A percentile compares a stretch with the other conserved stretches of the same genome.
phyloP scores from a whole-genome alignment of 179 eudicot genomes.

The Actinidia arguta region DNA sequence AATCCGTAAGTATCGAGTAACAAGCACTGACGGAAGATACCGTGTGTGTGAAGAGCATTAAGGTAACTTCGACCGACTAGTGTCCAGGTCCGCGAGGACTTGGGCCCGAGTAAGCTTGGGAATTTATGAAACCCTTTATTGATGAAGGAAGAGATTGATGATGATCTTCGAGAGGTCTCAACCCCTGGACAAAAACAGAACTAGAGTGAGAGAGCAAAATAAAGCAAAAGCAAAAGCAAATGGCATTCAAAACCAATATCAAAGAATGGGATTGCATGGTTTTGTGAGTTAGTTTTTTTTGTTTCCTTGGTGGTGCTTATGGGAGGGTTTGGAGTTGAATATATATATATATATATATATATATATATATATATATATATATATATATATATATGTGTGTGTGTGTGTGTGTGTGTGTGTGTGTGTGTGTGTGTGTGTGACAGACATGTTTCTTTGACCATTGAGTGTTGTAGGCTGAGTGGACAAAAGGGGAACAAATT shows the following conservation, averaged over 20 bases:
- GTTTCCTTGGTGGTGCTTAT: not conserved
- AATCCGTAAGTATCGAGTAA: no score
- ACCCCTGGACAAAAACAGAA: slow-evolving; percentile 36
- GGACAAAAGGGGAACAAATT: not conserved
- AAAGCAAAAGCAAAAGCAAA: slow-evolving; percentile 26
- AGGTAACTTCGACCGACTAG: slow-evolving; percentile 2
- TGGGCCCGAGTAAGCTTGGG: slow-evolving; percentile 47
- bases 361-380: no score
- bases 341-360: not conserved
- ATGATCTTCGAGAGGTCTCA: slow-evolving; percentile 38
- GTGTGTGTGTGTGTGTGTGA: no score
- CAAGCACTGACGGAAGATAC: no score
- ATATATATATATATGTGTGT: no score
- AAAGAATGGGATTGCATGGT: slow-evolving; percentile 13
- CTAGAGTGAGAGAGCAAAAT: slow-evolving; percentile 31
- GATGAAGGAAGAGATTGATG: slow-evolving; percentile 14
- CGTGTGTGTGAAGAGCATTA: not conserved
- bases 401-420: no score
- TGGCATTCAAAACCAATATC: not conserved
- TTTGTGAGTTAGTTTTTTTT: not conserved
- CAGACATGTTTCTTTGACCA: slow-evolving; percentile 9
- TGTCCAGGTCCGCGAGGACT: slow-evolving; percentile 47
- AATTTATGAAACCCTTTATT: not conserved
- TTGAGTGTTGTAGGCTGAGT: not conserved
- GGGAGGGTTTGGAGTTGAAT: not conserved